A percentile compares a stretch with the other conserved stretches of the same genome.
These are phyloP conservation scores for Gremmenia infestans DNA, from an alignment of 2,329 filamentous ascomycete species.

Conservation along the genomic window DNA sequence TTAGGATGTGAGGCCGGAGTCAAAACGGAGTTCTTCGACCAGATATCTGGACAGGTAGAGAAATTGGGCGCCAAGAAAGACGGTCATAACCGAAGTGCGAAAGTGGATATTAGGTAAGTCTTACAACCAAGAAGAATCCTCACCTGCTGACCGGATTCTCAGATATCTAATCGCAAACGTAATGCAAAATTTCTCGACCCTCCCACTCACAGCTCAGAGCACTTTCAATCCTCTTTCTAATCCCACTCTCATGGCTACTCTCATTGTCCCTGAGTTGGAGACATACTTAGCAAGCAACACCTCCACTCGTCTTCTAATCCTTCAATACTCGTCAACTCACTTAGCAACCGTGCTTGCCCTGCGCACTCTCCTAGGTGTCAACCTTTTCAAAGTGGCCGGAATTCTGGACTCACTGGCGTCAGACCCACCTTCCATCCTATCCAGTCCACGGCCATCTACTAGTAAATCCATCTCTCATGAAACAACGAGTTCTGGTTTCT, in stretches of 20 bases:
- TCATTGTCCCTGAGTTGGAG: constrained; percentile 57
- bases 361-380: constrained; percentile 50
- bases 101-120: constrained; percentile 53
- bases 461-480: constrained; percentile 16
- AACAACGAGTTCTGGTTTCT: constrained; percentile 1
- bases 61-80: constrained; percentile 47
- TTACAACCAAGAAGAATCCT: constrained; percentile 4
- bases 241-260: constrained; percentile 49
- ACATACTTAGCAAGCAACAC: constrained; percentile 51
- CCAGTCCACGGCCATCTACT: constrained; percentile 10
- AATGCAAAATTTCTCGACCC: constrained; percentile 50
- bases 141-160: neutral
- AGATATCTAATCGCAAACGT: constrained; percentile 57
- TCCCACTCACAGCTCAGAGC: constrained; percentile 46
- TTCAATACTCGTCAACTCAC: constrained; percentile 55
- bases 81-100: constrained; percentile 47
- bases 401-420: constrained; percentile 38
- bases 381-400: constrained; percentile 54
- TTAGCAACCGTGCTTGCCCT: constrained; percentile 52
- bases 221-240: constrained; percentile 49
- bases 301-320: constrained; percentile 50
- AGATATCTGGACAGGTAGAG: constrained; percentile 49
- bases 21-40: constrained; percentile 43
- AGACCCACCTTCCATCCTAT: constrained; percentile 21
- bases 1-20: constrained; percentile 54